Conservation (phyloP, 2,329 filamentous ascomycete species). For the Trichoderma semiorbis region DNA sequence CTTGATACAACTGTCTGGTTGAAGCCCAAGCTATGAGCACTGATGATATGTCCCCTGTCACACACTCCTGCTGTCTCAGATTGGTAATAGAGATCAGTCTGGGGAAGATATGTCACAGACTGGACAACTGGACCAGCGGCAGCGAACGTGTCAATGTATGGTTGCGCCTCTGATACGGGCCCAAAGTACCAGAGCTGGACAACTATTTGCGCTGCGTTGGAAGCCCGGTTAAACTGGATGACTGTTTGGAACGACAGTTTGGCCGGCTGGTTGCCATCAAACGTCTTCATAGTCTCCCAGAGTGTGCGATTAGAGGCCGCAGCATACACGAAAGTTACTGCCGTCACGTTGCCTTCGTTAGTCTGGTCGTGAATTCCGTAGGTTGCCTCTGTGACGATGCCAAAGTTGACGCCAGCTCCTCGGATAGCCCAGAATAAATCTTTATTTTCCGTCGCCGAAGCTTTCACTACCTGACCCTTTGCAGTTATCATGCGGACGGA, state of each 20-base stretch:
- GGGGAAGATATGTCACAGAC: neutral
- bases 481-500: neutral
- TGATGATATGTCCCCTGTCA: neutral
- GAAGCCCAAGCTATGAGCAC: neutral
- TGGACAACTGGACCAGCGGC: neutral
- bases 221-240: neutral
- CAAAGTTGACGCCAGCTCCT: slow-evolving; percentile 50
- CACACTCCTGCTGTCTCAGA: neutral
- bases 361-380: neutral
- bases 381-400: slow-evolving; percentile 35
- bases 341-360: slow-evolving; percentile 16
- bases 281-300: neutral
- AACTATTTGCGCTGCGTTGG: neutral
- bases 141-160: neutral
- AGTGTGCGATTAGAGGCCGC: neutral
- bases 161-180: neutral
- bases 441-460: slow-evolving; percentile 16
- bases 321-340: neutral
- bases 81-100: neutral
- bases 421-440: slow-evolving; percentile 48
- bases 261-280: neutral
- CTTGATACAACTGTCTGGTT: neutral
- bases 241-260: neutral
- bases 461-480: neutral
- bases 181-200: neutral